phyloP scores from a whole-genome alignment of 2,329 filamentous ascomycete species.

The Cladobotryum protrusum region DNA sequence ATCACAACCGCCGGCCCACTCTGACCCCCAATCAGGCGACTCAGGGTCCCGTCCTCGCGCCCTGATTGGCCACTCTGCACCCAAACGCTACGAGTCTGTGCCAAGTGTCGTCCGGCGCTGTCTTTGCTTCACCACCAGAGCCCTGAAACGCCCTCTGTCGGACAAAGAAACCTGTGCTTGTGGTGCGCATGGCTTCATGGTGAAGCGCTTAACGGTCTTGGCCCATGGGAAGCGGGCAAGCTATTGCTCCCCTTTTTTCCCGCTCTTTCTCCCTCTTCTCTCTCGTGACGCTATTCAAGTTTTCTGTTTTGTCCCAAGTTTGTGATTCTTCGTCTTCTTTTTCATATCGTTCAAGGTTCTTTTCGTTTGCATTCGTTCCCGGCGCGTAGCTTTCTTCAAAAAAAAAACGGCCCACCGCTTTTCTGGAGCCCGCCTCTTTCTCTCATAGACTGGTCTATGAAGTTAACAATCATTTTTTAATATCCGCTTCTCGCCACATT shows the following conservation, averaged over 20 bases:
- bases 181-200: no score
- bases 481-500: no score
- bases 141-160: conserved; percentile 11
- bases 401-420: not conserved
- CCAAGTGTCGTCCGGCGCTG: not conserved
- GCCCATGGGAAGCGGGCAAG: no score
- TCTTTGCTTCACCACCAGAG: conserved; percentile 10
- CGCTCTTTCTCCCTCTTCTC: not conserved
- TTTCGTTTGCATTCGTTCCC: not conserved
- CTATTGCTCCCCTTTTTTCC: not conserved
- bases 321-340: not conserved
- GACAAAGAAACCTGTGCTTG: not conserved
- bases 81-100: not conserved
- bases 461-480: no score
- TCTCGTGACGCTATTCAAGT: no score
- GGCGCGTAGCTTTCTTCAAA: not conserved
- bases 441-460: no score
- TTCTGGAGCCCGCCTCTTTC: not conserved
- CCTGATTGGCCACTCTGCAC: conserved; percentile 5
- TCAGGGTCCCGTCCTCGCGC: conserved; percentile 1
- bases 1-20: not conserved
- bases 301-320: no score
- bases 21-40: conserved; percentile 13
- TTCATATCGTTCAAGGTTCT: not conserved
- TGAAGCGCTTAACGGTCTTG: no score